Conservation (phyloP, 2,329 filamentous ascomycete genomes). For the Fusarium subtropicale region DNA sequence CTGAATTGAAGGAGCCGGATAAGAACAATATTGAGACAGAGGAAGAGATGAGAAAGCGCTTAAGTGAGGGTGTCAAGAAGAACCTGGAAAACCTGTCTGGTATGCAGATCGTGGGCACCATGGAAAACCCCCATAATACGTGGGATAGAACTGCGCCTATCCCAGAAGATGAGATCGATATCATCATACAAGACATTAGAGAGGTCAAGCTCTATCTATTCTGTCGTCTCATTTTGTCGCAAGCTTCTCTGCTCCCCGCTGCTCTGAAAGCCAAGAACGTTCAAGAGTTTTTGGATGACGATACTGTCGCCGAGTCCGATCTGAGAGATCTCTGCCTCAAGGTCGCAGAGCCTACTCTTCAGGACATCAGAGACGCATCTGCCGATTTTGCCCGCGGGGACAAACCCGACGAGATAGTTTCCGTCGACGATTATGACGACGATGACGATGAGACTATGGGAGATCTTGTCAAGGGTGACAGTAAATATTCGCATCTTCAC, state of each 20-base stretch:
- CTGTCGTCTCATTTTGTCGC: conserved; percentile 45
- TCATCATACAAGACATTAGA: conserved; percentile 38
- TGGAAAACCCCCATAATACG: conserved; percentile 46
- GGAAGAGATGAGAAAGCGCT: conserved; percentile 44
- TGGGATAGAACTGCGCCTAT: conserved; percentile 44
- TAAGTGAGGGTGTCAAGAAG: conserved; percentile 46
- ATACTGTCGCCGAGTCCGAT: conserved; percentile 42
- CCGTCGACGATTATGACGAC: neutral
- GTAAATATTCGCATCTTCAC: conserved; percentile 40
- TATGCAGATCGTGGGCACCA: conserved; percentile 42
- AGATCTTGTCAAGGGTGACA: conserved; percentile 33
- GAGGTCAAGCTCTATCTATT: conserved; percentile 48
- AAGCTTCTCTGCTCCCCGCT: conserved; percentile 45
- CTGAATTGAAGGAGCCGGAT: conserved; percentile 39
- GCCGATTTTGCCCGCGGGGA: conserved; percentile 47
- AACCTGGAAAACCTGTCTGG: conserved; percentile 36
- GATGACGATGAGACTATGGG: conserved; percentile 26
- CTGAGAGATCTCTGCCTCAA: conserved; percentile 48
- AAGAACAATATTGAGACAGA: conserved; percentile 48
- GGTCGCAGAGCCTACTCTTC: conserved; percentile 43
- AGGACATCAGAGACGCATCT: conserved; percentile 48
- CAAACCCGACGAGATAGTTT: conserved; percentile 22
- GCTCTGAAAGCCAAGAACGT: conserved; percentile 44
- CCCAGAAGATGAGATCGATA: conserved; percentile 43
- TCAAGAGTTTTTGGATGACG: conserved; percentile 45